Evolutionary conservation across 2,329 filamentous ascomycete genomes (phyloP).

Genomic region (Trichophaea hybrida): DNA sequence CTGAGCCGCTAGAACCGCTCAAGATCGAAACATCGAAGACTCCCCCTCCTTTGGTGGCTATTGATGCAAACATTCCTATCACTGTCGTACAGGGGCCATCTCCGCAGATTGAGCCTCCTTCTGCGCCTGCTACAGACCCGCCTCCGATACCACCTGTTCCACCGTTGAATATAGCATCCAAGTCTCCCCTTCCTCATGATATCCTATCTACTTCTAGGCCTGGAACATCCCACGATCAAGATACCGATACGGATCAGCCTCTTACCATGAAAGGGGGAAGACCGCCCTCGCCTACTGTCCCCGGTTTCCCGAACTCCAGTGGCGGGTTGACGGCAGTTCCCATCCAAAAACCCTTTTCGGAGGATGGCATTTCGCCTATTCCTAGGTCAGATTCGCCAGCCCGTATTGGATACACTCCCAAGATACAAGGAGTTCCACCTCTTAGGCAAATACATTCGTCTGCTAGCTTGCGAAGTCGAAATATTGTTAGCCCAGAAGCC

Average conservation of each 20-base stretch:
- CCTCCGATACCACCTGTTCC: constrained; percentile 14
- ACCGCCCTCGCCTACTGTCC: constrained; percentile 14
- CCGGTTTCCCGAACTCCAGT: constrained; percentile 10
- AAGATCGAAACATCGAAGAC: constrained; percentile 63
- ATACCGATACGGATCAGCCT: background rate
- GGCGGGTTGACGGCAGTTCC: constrained; percentile 6
- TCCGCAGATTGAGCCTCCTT: constrained; percentile 23
- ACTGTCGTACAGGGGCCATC: constrained; percentile 28
- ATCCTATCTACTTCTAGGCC: constrained; percentile 10
- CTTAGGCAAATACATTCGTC: constrained; percentile 57
- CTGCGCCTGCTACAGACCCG: constrained; percentile 19
- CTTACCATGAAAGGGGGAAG: constrained; percentile 9
- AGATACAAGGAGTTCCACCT: constrained; percentile 32
- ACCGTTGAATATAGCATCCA: constrained; percentile 16
- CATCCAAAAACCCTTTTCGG: constrained; percentile 10
- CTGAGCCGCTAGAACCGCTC: constrained; percentile 66
- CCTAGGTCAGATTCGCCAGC: constrained; percentile 42
- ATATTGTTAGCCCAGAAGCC: constrained; percentile 50
- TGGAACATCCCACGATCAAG: constrained; percentile 6
- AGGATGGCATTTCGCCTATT: constrained; percentile 6
- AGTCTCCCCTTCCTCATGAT: constrained; percentile 15
- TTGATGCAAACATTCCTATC: constrained; percentile 10
- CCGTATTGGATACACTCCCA: constrained; percentile 29
- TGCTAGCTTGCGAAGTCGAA: constrained; percentile 56
- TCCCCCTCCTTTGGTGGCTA: constrained; percentile 25